These are phyloP conservation scores for Oenanthe sinensis DNA, from an alignment of 129 eudicot species.

Conservation along the genomic window DNA sequence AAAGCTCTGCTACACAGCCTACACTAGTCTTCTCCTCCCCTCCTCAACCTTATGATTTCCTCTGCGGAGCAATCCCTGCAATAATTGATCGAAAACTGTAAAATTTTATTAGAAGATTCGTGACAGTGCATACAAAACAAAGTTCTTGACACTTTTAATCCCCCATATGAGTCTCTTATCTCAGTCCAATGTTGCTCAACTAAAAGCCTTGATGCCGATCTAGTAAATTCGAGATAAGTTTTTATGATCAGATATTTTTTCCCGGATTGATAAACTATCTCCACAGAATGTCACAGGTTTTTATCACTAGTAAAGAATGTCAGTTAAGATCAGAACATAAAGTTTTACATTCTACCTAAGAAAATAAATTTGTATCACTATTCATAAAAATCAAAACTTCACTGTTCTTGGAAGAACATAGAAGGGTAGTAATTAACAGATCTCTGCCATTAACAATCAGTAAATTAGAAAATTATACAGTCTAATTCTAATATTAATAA, in stretches of 20 bases:
- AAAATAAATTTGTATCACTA: too few species aligned
- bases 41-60: background rate
- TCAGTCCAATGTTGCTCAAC: background rate
- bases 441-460: background rate
- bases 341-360: too few species aligned
- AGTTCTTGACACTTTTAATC: background rate
- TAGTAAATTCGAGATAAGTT: background rate
- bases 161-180: background rate
- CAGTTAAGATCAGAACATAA: too few species aligned
- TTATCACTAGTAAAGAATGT: too few species aligned
- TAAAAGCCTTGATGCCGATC: background rate
- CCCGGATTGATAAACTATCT: background rate
- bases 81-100: background rate
- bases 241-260: too few species aligned
- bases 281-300: too few species aligned
- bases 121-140: background rate
- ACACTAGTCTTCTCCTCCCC: background rate
- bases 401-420: background rate
- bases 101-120: background rate
- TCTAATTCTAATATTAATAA: background rate
- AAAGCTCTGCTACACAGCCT: background rate
- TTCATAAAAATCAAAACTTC: background rate
- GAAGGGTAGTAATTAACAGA: too few species aligned
- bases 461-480: background rate
- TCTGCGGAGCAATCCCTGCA: constrained; percentile 1